These are phyloP conservation scores for Mycena albidolilacea DNA, from an alignment of 768 basidiomycete genomes.

Conservation along the genomic window DNA sequence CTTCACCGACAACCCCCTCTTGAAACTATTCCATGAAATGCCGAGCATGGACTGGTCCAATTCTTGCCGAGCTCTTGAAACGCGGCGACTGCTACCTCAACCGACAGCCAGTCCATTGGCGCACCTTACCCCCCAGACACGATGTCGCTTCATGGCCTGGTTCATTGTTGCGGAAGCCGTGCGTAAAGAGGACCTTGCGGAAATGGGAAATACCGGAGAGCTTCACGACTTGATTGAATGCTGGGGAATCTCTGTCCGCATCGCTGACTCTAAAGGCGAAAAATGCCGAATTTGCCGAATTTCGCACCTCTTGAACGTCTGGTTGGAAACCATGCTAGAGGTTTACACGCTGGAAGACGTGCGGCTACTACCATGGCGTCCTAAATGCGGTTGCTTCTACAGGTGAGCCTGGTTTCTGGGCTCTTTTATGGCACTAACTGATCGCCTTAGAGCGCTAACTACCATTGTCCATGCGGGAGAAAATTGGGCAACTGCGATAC, in stretches of 20 bases:
- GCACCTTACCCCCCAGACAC: slow-evolving; percentile 2
- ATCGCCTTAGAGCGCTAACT: background rate
- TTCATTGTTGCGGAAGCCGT: background rate
- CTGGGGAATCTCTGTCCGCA: no score
- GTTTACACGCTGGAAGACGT: slow-evolving; percentile 18
- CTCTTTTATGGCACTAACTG: background rate
- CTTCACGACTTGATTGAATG: no score
- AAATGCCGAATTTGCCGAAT: background rate
- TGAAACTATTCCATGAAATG: background rate
- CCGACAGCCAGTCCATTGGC: background rate
- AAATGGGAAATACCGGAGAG: background rate
- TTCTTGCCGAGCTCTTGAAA: background rate
- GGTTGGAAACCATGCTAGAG: slow-evolving; percentile 19
- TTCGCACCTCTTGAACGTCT: background rate
- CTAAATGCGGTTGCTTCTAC: background rate
- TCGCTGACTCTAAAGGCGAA: no score
- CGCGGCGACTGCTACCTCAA: background rate
- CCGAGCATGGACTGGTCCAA: background rate
- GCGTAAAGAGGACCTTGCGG: background rate
- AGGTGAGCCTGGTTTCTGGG: background rate
- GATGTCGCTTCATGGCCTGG: slow-evolving; percentile 25
- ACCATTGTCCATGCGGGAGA: background rate
- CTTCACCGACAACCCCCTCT: background rate
- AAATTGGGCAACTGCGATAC: background rate
- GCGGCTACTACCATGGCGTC: slow-evolving; percentile 13